Conservation (phyloP, 345 rosid genomes). For the Pseudoturritis turrita region DNA sequence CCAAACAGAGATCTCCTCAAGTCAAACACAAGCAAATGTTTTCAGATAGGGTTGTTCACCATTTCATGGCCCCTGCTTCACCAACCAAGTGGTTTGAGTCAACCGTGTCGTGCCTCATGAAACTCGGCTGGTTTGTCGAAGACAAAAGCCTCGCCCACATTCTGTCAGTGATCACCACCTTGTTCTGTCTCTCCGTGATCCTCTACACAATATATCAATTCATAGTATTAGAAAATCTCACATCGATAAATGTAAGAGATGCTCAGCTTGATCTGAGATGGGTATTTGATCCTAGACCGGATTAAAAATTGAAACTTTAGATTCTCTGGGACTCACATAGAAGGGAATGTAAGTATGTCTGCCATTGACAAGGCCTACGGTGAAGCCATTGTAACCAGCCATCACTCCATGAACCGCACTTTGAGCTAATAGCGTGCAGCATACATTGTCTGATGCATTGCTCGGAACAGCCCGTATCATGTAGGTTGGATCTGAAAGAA, state of each 20-base stretch:
- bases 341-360: constrained; percentile 85
- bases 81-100: constrained; percentile 33
- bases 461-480: constrained; percentile 86
- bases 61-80: constrained; percentile 30
- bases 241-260: not conserved
- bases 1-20: constrained; percentile 19
- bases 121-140: constrained; percentile 87
- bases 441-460: constrained; percentile 85
- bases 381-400: constrained; percentile 91
- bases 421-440: constrained; percentile 90
- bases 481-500: constrained; percentile 71
- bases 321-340: constrained; percentile 45
- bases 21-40: not conserved
- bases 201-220: constrained; percentile 43
- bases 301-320: not conserved
- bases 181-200: constrained; percentile 71
- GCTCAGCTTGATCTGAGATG: not conserved
- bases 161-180: constrained; percentile 77
- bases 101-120: constrained; percentile 32
- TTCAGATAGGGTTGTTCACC: constrained; percentile 14
- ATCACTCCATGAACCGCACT: constrained; percentile 84
- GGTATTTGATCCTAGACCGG: not conserved
- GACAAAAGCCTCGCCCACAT: constrained; percentile 96
- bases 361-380: constrained; percentile 79
- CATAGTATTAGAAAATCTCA: not conserved